A percentile compares a stretch with the other conserved stretches of the same genome.
Evolutionary conservation across 108 stramenopile genomes (phyloP).

Genomic region (Stephanodiscus minutulus): DNA sequence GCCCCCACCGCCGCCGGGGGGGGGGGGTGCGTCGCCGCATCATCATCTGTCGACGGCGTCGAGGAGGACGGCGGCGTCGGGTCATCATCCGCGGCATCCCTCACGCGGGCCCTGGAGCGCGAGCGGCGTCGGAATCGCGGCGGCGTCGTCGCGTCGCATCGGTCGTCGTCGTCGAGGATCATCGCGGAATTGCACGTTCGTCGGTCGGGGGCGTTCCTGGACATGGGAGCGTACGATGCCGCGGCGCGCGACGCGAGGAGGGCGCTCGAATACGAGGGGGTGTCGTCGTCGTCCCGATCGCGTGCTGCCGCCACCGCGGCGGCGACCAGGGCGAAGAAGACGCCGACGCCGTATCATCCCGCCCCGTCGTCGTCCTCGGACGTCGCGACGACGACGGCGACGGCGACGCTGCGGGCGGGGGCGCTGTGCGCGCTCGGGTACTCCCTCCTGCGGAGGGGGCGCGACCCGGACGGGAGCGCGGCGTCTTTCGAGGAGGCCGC

Average conservation of each 20-base stretch:
- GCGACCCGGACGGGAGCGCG: conserved; percentile 13
- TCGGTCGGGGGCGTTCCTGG: conserved; percentile 63
- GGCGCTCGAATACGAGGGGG: conserved; percentile 49
- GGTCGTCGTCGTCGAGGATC: too few species aligned
- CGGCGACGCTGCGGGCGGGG: conserved; percentile 15
- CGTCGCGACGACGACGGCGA: conserved; percentile 1
- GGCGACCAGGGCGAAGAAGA: too few species aligned
- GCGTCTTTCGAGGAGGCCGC: conserved; percentile 37
- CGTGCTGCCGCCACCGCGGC: too few species aligned
- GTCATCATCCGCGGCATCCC: too few species aligned
- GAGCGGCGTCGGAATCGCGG: too few species aligned
- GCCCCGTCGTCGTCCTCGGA: not conserved
- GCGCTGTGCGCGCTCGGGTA: conserved; percentile 22
- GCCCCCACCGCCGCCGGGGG: too few species aligned
- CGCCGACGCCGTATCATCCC: conserved; percentile 8
- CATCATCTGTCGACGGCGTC: too few species aligned
- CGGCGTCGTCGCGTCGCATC: too few species aligned
- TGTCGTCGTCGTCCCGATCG: not conserved
- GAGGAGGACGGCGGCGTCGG: too few species aligned
- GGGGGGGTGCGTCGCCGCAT: too few species aligned
- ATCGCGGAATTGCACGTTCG: conserved; percentile 60
- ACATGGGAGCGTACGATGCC: conserved; percentile 64
- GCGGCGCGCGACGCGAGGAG: conserved; percentile 58
- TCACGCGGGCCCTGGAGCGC: too few species aligned
- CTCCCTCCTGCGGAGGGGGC: conserved; percentile 26